Evolutionary conservation across 495 filamentous ascomycete species (phyloP), one percentile per base, ranked within the genome.

Genomic region (Tuber aestivum): DNA sequence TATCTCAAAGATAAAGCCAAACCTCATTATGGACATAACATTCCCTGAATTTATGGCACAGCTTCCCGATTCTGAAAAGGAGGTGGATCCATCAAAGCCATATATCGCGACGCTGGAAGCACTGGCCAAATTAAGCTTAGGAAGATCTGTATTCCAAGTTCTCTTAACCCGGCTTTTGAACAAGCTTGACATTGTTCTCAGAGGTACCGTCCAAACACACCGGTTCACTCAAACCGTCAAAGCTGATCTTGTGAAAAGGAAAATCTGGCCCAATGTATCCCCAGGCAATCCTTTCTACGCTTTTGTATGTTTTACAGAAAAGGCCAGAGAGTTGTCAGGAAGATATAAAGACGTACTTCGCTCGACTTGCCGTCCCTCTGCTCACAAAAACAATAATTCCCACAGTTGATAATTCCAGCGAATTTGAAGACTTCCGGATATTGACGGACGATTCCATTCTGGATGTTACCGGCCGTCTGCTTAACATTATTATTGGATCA

Each of bases 1-100:
- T 42, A 87, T 93, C 70, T 91, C 91, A 12, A 90, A 87, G 76
- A 86, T 89, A 72, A 91, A 90, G 77, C 89, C 91, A 20, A 86
- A 87, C n/a, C 82, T 91, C 38, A 89, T 93, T 32, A 88, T 92
- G 83, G 87, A 92, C 71, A 90, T 90, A 42, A 91, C 91, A 0
- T 90, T 93, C 83, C 91, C 91, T 21, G 89, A 89, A 16, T 92
- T 93, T 79, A 89, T 93, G 85, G 91, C 91, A 1, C 87, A 88
- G 41, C 84, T 93, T 2, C 91, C 91, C 6, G 90, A 92, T 70
- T 83, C 84, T 37, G 87, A 87, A 71, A 83, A 86, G 40, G 84
- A 85, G 16, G 80, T 81, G 0, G 84, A 84, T 41, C 78, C 80
- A 32, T 75, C 77, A 27, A 83, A 71, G 40, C 77, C 80, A 5